Percentiles rank a stretch among this genome's conserved stretches.
These are phyloP conservation scores for Lachnellula subtilissima DNA, from an alignment of 2,329 filamentous ascomycete genomes.

Conservation along the genomic window DNA sequence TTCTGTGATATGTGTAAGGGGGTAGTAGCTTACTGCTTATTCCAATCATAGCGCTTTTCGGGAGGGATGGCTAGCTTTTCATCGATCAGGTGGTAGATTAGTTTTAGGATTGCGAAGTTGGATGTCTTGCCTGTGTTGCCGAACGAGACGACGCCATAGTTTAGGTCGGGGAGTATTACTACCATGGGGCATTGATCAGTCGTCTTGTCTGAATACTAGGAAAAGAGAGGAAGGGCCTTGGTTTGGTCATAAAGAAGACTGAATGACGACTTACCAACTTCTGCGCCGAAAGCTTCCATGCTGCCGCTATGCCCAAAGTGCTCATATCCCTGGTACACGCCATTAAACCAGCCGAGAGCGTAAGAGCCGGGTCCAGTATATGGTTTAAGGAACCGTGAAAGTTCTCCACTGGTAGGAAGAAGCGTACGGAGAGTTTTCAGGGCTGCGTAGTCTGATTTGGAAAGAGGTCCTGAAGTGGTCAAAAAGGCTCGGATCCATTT, in stretches of 20 bases:
- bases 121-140: constrained; percentile 41
- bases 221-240: background rate
- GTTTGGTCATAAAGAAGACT: too few relatives aligned
- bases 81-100: constrained; percentile 39
- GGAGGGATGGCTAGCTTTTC: constrained; percentile 35
- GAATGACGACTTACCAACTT: constrained; percentile 27
- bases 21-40: constrained; percentile 27
- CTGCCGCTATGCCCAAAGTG: constrained; percentile 41
- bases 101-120: constrained; percentile 31
- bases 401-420: constrained; percentile 4
- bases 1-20: background rate
- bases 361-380: constrained; percentile 36
- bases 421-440: constrained; percentile 34
- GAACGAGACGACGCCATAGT: constrained; percentile 40
- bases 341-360: constrained; percentile 37
- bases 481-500: constrained; percentile 49
- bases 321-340: constrained; percentile 39
- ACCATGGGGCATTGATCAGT: background rate
- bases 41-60: constrained; percentile 35
- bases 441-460: constrained; percentile 30
- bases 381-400: constrained; percentile 3
- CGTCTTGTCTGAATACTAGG: background rate
- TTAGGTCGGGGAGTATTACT: constrained; percentile 40
- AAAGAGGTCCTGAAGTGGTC: constrained; percentile 34
- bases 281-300: constrained; percentile 41